Evolutionary conservation across 2,329 filamentous ascomycete genomes (phyloP).

Genomic region (Ciborinia camelliae): DNA sequence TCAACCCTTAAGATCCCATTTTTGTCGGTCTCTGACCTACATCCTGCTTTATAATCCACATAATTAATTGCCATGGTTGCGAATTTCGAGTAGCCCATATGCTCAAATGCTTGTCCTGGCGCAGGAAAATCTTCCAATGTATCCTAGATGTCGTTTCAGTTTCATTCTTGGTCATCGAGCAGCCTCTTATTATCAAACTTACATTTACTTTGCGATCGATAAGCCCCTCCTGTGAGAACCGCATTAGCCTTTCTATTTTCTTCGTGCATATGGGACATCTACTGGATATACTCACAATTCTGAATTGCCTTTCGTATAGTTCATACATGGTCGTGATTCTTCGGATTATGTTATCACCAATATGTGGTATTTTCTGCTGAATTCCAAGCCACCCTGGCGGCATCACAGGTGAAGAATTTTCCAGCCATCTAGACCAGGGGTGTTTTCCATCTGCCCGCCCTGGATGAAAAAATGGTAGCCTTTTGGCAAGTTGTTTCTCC

Average conservation of each 20-base stretch:
- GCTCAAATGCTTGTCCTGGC: not conserved
- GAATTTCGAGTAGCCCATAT: not conserved
- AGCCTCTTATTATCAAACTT: not conserved
- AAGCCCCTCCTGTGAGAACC: not conserved
- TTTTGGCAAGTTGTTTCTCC: not conserved
- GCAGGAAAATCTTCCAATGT: not conserved
- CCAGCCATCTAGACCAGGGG: slow-evolving; percentile 21
- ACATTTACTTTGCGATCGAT: not conserved
- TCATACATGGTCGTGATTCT: not conserved
- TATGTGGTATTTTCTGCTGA: slow-evolving; percentile 21
- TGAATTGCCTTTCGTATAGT: not conserved
- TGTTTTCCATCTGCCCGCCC: slow-evolving; percentile 3
- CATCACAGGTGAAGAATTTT: slow-evolving; percentile 13
- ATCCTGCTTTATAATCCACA: not conserved
- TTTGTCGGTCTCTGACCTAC: not conserved
- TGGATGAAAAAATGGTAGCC: slow-evolving; percentile 6
- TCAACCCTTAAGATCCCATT: slow-evolving; percentile 1
- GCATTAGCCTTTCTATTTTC: not conserved
- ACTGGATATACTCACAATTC: not conserved
- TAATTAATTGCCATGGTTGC: not conserved
- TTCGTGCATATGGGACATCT: not conserved
- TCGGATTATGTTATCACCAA: slow-evolving; percentile 17
- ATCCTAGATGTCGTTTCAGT: not conserved
- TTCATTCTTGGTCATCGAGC: not conserved
- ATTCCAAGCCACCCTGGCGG: slow-evolving; percentile 14